These are phyloP conservation scores for Diaporthe sp. DNA, from an alignment of 2,329 filamentous ascomycete genomes.

Conservation along the genomic window DNA sequence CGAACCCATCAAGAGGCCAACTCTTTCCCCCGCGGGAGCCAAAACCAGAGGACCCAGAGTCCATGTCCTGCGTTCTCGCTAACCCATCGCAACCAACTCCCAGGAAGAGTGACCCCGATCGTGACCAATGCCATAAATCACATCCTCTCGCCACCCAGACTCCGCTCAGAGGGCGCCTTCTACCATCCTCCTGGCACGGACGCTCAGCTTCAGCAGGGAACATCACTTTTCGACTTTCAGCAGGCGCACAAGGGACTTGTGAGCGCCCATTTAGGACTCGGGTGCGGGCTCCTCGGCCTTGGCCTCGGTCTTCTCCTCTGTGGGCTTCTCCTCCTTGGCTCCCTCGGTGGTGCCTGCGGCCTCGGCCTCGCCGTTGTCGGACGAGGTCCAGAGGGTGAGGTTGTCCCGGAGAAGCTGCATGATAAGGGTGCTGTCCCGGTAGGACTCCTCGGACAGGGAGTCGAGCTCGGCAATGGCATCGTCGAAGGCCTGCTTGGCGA, in stretches of 20 bases:
- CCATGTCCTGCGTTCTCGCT: constrained; percentile 55
- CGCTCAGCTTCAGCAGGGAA: constrained; percentile 34
- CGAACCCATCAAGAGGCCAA: constrained; percentile 24
- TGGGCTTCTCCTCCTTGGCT: constrained; percentile 68
- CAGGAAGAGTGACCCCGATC: constrained; percentile 50
- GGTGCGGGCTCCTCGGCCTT: constrained; percentile 59
- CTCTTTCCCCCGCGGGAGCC: constrained; percentile 44
- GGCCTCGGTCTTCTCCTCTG: constrained; percentile 68
- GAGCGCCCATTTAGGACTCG: constrained; percentile 62
- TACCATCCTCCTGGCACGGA: constrained; percentile 35
- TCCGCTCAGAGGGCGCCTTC: constrained; percentile 37
- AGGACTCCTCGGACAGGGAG: constrained; percentile 96
- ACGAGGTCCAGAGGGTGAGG: constrained; percentile 97
- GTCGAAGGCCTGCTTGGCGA: constrained; percentile 99
- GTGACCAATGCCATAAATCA: constrained; percentile 45
- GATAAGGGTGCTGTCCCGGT: constrained; percentile 98
- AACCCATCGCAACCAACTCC: constrained; percentile 53
- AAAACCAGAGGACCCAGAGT: constrained; percentile 49
- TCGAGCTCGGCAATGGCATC: constrained; percentile 99
- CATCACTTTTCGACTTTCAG: constrained; percentile 37
- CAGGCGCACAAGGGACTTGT: constrained; percentile 34
- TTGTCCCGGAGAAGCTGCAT: constrained; percentile 99
- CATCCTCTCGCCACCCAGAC: constrained; percentile 37
- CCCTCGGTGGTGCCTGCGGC: constrained; percentile 66
- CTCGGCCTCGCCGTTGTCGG: constrained; percentile 86